A percentile compares a stretch with the other conserved stretches of the same genome.
These are phyloP conservation scores for Ceratocystis alfenasii DNA, from an alignment of 2,329 filamentous ascomycete species.

Conservation along the genomic window DNA sequence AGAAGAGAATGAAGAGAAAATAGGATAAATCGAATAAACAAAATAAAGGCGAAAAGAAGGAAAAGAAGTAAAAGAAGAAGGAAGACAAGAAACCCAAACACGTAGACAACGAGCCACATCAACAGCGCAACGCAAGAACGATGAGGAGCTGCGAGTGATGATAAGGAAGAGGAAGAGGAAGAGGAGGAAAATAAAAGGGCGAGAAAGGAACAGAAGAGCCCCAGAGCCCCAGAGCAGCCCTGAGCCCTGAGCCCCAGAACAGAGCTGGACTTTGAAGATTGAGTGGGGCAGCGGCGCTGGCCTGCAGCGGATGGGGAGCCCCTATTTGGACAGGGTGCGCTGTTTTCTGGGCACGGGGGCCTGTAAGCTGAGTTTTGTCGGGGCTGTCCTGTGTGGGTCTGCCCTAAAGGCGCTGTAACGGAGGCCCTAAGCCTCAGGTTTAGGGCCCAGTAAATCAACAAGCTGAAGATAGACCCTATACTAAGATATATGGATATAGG, in stretches of 20 bases:
- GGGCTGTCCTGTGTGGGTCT: too few relatives aligned
- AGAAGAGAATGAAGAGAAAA: background rate
- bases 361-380: background rate
- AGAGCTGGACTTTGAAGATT: background rate
- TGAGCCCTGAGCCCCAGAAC: background rate
- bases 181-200: background rate
- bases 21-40: background rate
- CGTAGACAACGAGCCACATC: background rate
- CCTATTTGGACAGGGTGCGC: background rate
- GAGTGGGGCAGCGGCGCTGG: background rate
- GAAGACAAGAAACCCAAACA: background rate
- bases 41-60: background rate
- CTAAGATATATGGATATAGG: too few relatives aligned
- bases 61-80: background rate
- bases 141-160: background rate
- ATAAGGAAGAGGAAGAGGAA: background rate
- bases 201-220: background rate
- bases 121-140: background rate
- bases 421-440: too few relatives aligned
- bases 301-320: background rate
- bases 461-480: too few relatives aligned
- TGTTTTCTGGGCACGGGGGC: background rate
- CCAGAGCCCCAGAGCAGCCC: background rate
- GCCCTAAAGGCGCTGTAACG: too few relatives aligned
- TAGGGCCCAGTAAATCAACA: too few relatives aligned